These are phyloP conservation scores for Arthroderma uncinatum DNA, from an alignment of 2,329 filamentous ascomycete species.

Conservation along the genomic window DNA sequence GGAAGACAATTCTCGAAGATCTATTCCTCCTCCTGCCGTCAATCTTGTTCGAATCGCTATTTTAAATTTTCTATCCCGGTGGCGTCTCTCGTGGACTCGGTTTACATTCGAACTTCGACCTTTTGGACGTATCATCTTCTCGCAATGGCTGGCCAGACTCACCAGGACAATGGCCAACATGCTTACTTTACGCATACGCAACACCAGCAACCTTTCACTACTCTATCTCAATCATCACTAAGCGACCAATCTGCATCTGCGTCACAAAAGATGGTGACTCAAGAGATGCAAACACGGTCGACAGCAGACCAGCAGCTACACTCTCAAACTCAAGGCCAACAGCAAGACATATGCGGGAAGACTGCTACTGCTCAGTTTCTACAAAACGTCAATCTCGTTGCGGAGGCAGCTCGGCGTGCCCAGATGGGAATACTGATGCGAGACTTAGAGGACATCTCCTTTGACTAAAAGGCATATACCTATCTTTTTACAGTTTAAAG, in stretches of 20 bases:
- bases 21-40: neutral
- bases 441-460: constrained; percentile 52
- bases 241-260: neutral
- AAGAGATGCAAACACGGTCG: neutral
- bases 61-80: neutral
- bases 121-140: neutral
- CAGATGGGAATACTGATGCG: constrained; percentile 82
- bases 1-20: too few relatives aligned
- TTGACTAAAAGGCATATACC: constrained; percentile 3
- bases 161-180: neutral
- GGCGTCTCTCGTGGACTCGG: neutral
- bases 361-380: constrained; percentile 51
- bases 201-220: neutral
- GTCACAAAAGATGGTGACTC: neutral
- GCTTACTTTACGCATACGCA: neutral
- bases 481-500: neutral
- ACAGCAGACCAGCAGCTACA: neutral
- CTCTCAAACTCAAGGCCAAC: neutral
- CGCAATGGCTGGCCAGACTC: neutral
- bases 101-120: neutral
- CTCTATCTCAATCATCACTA: neutral
- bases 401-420: constrained; percentile 84
- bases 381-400: constrained; percentile 71
- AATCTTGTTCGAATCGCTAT: neutral
- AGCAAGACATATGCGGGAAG: constrained; percentile 6